Evolutionary conservation across 345 rosid genomes (phyloP), one percentile per base, ranked within the genome.

Genomic region (Noccaea bulbosa): DNA sequence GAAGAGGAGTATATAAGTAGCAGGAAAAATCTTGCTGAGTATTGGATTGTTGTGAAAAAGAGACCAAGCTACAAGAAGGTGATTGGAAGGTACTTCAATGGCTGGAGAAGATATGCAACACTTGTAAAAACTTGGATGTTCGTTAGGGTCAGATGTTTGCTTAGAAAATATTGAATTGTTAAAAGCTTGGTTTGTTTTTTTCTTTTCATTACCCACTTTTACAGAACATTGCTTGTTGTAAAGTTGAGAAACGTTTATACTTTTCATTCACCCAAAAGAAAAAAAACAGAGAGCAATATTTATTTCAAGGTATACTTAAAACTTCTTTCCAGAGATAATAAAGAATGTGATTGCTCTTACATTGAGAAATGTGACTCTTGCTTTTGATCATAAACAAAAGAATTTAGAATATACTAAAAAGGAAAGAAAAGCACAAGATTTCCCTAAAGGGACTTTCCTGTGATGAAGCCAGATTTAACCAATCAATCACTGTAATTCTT

Each of bases 81-180:
- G 4, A 82, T 87, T 41, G 96, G 96, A 5, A 91, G 81, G 72
- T 83, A 89, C 72, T 93, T 90, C 55, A 60, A 60, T 67, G 96
- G 94, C 8, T 89, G 98, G 98, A 89, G 89, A 75, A 89, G 69
- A 75, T 81, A 85, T 79, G 85, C 52, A 75, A 87, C 97, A 46
- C 71, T 87, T 32, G 34, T 81, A 11, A 87, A 82, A 77, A 86
- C 96, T 7, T 93, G 96, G 97, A 83, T 82, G 35, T 81, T 79
- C 51, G 81, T 89, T 74, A 81, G 74, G 11, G 69, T 89, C 24
- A 77, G 95, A 77, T 87, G 81, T 55, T 10, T 78, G 55, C 78
- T 91, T 27, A 81, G 78, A 72, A 91, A 77, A 81, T 93, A 86
- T 64, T 90, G 71, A 83, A 41, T 43, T 17, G 60, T 64, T 30